Evolutionary conservation across 2,329 filamentous ascomycete species (phyloP), one percentile per base, ranked within the genome.

Genomic region (Xylariaceae sp.): DNA sequence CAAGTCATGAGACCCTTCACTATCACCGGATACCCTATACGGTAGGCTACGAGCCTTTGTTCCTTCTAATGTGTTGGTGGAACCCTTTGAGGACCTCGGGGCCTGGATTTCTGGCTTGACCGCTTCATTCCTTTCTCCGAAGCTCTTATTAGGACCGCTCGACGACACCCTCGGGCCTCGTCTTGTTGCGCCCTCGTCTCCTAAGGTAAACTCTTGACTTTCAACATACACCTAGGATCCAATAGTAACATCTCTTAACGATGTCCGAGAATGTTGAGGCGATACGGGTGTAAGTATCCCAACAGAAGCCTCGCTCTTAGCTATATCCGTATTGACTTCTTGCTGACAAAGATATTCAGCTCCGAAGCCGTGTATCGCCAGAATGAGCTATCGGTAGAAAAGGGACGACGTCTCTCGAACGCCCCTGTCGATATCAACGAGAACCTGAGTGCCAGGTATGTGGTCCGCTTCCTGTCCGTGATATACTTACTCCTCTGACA

Each of bases 371-470:
- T 48, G 18, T 52, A 20, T 2, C 61, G 61, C 48, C 60, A 61
- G 44, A 53, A 59, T 18, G 67, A 70, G 48, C 66, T 70, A 32
- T 70, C 68, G 32, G 66, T 71, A 40, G 75, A 79, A 61, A 72
- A 73, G 55, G 75, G 73, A 20, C 67, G 62, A 20, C 70, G 65
- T 45, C 59, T 64, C 20, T 65, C 70, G 21, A 66, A 71, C n/a
- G 67, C 68, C 42, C 57, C 64, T 23, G 67, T 78, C 44, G 76
- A 80, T 52, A 73, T 80, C 41, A 78, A 79, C 59, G 65, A 73
- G 54, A 81, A 81, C 57, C 58, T 75, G 32, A 77, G 79, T 57
- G 79, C 77, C 54, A 78, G 73, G 78, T 80, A 67, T 20, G 75
- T 70, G 49, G 20, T 47, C 54, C 19, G 50, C 59, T 44, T 58